A percentile compares a stretch with the other conserved stretches of the same genome.
Evolutionary conservation across 2,329 filamentous ascomycete genomes (phyloP).

Genomic region (Leptographium lundbergii): DNA sequence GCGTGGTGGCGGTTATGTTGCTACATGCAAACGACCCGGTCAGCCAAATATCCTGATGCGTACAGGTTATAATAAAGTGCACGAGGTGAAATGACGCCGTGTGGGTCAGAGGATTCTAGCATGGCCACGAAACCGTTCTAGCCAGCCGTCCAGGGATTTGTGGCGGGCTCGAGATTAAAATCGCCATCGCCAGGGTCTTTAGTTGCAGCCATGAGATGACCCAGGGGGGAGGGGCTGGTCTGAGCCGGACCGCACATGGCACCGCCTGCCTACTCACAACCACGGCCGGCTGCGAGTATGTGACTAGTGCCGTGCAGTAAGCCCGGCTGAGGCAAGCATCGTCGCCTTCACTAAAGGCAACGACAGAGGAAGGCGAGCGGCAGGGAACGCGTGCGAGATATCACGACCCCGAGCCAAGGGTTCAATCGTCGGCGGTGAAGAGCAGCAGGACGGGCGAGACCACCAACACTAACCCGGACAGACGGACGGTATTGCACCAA

Average conservation of each 20-base stretch:
- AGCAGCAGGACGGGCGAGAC: background rate
- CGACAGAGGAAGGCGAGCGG: background rate
- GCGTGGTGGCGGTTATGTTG: slow-evolving; percentile 67
- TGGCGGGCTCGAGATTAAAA: background rate
- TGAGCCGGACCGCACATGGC: background rate
- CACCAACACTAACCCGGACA: background rate
- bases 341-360: background rate
- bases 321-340: background rate
- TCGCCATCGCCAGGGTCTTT: background rate
- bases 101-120: background rate
- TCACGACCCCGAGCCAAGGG: background rate
- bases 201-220: background rate
- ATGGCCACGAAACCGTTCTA: background rate
- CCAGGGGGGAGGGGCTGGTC: background rate
- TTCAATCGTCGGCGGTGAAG: background rate
- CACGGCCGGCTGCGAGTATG: background rate
- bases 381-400: background rate
- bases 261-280: background rate
- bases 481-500: too few species aligned
- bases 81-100: too few species aligned
- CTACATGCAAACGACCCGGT: slow-evolving; percentile 42
- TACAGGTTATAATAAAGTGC: background rate
- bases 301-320: too few species aligned
- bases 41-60: background rate
- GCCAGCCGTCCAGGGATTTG: too few species aligned